These are phyloP conservation scores for Posidonia oceanica DNA, from an alignment of 116 monocot genomes.

Conservation along the genomic window DNA sequence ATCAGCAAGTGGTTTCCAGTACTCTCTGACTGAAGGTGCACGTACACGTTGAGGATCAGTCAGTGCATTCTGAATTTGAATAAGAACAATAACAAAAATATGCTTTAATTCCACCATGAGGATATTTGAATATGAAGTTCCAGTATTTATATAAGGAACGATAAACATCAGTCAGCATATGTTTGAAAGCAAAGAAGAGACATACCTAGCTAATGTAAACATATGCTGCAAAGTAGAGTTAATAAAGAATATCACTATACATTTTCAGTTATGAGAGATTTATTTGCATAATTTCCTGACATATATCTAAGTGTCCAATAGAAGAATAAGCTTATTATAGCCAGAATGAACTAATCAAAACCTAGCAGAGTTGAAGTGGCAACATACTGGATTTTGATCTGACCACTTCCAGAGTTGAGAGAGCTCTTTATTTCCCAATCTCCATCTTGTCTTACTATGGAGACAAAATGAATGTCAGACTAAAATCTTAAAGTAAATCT, in stretches of 20 bases:
- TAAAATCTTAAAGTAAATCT: no score
- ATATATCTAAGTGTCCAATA: no score
- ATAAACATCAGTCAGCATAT: neutral
- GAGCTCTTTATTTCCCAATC: conserved; percentile 91
- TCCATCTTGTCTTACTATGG: conserved; percentile 67
- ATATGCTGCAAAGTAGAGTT: no score
- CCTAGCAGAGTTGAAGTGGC: neutral
- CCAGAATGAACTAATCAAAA: neutral
- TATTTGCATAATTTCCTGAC: no score
- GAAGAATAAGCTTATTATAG: no score
- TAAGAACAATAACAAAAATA: neutral
- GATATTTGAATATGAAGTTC: neutral
- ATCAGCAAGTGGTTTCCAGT: conserved; percentile 97
- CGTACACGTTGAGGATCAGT: conserved; percentile 70
- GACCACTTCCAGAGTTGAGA: conserved; percentile 94
- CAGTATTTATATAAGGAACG: neutral
- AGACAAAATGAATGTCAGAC: neutral
- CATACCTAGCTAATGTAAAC: no score
- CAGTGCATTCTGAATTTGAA: conserved; percentile 55
- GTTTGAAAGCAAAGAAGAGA: no score
- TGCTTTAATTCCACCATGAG: neutral
- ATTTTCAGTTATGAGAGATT: no score
- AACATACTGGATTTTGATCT: conserved; percentile 88
- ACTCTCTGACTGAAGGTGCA: conserved; percentile 68
- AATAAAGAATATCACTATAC: no score